These are phyloP conservation scores for Amphibolis antarctica DNA, from an alignment of 106 monocot species.

Conservation along the genomic window DNA sequence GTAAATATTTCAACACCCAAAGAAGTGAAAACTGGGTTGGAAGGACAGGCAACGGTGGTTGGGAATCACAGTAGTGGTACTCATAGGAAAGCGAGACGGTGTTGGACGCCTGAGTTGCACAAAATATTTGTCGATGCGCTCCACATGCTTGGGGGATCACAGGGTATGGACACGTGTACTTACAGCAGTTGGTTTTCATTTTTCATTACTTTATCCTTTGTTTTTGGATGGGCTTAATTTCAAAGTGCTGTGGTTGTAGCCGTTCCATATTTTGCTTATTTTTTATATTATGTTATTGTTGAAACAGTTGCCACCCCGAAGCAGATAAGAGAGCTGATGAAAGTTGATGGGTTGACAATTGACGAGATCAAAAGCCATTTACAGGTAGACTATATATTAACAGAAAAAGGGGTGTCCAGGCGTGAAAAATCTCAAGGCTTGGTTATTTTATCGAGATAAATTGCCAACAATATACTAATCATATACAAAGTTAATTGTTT, in stretches of 20 bases:
- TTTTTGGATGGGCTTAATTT: background rate
- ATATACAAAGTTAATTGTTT: background rate
- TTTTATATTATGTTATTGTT: background rate
- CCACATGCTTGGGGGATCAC: background rate
- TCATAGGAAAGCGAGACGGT: slow-evolving; percentile 18
- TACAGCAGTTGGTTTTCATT: background rate
- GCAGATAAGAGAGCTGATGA: slow-evolving; percentile 23
- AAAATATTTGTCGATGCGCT: slow-evolving; percentile 26
- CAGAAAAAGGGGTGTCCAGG: no score
- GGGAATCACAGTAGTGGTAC: slow-evolving; percentile 1
- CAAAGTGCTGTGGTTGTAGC: no score
- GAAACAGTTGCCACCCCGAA: slow-evolving; percentile 20
- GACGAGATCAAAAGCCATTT: slow-evolving; percentile 14
- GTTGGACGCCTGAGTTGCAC: slow-evolving; percentile 40
- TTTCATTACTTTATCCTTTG: background rate
- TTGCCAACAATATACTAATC: background rate
- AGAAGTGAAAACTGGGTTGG: background rate
- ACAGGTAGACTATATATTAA: background rate
- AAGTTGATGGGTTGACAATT: slow-evolving; percentile 19
- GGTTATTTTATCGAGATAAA: background rate
- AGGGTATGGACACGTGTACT: background rate
- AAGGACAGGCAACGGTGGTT: background rate
- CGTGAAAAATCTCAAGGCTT: no score
- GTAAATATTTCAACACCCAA: background rate
- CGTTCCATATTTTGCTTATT: background rate